A percentile compares a stretch with the other conserved stretches of the same genome.
Conservation (phyloP, 2,329 filamentous ascomycete genomes). For the Podosphaera fusca region DNA sequence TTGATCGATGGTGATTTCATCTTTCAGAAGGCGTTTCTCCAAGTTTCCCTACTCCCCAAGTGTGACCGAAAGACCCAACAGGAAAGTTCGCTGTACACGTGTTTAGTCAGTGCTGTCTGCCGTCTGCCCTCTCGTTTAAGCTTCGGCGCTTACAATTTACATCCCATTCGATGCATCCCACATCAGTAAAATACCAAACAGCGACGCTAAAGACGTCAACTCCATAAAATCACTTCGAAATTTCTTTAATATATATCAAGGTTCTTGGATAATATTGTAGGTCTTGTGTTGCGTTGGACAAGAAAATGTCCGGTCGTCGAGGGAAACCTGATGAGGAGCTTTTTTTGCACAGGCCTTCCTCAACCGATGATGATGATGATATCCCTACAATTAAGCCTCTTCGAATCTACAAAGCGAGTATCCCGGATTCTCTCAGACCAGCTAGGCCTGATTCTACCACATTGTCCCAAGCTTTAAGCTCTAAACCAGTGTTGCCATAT, state of each 20-base stretch:
- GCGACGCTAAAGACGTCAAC: not conserved
- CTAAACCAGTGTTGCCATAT: conserved; percentile 44
- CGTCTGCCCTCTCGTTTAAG: not conserved
- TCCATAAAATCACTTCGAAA: not conserved
- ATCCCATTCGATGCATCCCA: conserved; percentile 6
- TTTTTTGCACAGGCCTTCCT: conserved; percentile 36
- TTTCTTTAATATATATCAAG: not conserved
- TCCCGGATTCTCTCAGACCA: conserved; percentile 30
- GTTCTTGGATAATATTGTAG: not conserved
- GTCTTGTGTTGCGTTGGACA: not conserved
- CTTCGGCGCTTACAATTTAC: not conserved
- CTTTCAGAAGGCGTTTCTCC: too few relatives aligned
- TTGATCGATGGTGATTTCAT: too few relatives aligned
- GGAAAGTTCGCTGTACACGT: not conserved
- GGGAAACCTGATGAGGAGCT: conserved; percentile 61
- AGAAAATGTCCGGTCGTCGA: conserved; percentile 21
- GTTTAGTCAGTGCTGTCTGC: not conserved
- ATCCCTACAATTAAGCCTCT: conserved; percentile 66
- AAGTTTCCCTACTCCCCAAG: too few relatives aligned
- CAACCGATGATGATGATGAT: conserved; percentile 23
- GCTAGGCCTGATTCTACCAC: conserved; percentile 22
- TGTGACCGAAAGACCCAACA: too few relatives aligned
- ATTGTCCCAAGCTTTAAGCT: conserved; percentile 48
- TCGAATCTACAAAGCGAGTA: conserved; percentile 62
- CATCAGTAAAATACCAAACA: conserved; percentile 3